Evolutionary conservation across 352 stramenopile genomes (phyloP).

Genomic region (Phytopythium sindhum): DNA sequence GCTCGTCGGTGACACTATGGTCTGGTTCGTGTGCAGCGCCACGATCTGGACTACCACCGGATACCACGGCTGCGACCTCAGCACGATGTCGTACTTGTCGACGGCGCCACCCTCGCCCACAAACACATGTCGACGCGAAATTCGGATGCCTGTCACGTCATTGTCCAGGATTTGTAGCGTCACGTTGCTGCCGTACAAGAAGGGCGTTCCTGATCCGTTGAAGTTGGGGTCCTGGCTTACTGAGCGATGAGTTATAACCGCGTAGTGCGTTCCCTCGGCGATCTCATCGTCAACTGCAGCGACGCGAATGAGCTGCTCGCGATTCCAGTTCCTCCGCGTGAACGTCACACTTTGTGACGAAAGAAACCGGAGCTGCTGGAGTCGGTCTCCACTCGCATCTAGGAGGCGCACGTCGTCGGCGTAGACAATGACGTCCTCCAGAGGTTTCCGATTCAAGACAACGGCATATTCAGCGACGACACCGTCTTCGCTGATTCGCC

Average conservation of each 20-base stretch:
- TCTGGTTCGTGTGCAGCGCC: constrained; percentile 44
- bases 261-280: constrained; percentile 63
- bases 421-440: constrained; percentile 40
- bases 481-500: constrained; percentile 46
- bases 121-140: constrained; percentile 60
- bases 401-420: constrained; percentile 35
- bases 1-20: constrained; percentile 16
- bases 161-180: constrained; percentile 74
- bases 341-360: constrained; percentile 32
- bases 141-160: constrained; percentile 41
- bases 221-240: constrained; percentile 55
- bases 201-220: constrained; percentile 45
- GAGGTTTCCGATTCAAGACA: constrained; percentile 62
- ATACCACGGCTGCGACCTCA: constrained; percentile 58
- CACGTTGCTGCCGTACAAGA: constrained; percentile 54
- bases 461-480: constrained; percentile 55
- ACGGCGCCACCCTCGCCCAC: constrained; percentile 48
- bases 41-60: constrained; percentile 42
- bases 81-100: constrained; percentile 54
- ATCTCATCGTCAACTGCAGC: constrained; percentile 49
- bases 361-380: constrained; percentile 50
- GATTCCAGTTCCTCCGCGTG: constrained; percentile 60
- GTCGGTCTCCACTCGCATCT: constrained; percentile 16
- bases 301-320: constrained; percentile 57
- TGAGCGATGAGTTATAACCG: constrained; percentile 40